Evolutionary conservation across 1,139 yeast species (phyloP).

Genomic region (Zygoascus meyerae): DNA sequence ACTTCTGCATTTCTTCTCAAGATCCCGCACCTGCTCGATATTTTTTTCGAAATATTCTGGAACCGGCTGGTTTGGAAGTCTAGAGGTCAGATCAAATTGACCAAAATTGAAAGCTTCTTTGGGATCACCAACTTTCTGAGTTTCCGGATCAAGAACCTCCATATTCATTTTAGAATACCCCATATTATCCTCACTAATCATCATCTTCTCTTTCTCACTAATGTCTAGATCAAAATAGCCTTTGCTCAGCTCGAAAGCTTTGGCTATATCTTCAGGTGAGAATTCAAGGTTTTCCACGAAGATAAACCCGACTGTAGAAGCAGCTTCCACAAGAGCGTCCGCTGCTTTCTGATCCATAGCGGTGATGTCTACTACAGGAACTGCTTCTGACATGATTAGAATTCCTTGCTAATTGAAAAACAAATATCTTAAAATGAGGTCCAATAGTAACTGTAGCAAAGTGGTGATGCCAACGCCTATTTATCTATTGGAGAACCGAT

Average conservation of each 20-base stretch:
- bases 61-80: conserved; percentile 39
- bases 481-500: too few relatives aligned
- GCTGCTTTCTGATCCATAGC: conserved; percentile 42
- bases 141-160: conserved; percentile 45
- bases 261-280: conserved; percentile 50
- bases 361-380: conserved; percentile 47
- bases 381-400: conserved; percentile 8
- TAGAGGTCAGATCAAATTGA: conserved; percentile 22
- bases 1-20: conserved; percentile 40
- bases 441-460: not conserved
- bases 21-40: conserved; percentile 27
- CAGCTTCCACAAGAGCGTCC: conserved; percentile 53
- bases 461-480: not conserved
- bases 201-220: conserved; percentile 43
- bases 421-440: not conserved
- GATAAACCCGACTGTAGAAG: conserved; percentile 62
- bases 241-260: conserved; percentile 48
- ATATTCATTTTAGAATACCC: conserved; percentile 60
- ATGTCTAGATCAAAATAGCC: conserved; percentile 50
- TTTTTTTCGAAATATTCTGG: conserved; percentile 29
- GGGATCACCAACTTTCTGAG: conserved; percentile 51
- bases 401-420: not conserved
- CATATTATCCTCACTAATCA: conserved; percentile 48
- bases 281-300: conserved; percentile 71
- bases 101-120: conserved; percentile 47